A percentile compares a stretch with the other conserved stretches of the same genome.
These are phyloP conservation scores for Alisma plantagoaquatica DNA, from an alignment of 106 monocot genomes.

Conservation along the genomic window DNA sequence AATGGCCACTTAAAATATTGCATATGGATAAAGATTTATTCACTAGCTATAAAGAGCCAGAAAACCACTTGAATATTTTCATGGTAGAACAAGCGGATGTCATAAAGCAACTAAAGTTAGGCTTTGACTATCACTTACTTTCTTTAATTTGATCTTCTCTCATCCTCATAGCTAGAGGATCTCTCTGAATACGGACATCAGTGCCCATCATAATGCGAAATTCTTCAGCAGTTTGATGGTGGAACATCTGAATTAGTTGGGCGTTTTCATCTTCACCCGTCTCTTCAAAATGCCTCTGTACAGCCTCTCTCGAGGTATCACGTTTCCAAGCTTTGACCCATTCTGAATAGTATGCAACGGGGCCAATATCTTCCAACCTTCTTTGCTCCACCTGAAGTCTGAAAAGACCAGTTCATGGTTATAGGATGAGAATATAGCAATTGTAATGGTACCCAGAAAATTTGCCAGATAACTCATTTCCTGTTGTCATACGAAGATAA, in stretches of 20 bases:
- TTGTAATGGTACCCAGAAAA: no score
- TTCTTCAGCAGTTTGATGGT: conserved; percentile 92
- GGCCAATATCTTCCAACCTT: conserved; percentile 81
- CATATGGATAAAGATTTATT: neutral
- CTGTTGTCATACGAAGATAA: no score
- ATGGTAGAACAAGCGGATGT: no score
- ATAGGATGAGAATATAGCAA: no score
- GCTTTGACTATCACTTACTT: no score
- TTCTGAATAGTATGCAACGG: conserved; percentile 88
- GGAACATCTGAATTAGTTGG: conserved; percentile 82
- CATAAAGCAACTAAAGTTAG: no score
- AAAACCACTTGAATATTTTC: no score
- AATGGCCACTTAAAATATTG: neutral
- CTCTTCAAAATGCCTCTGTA: conserved; percentile 81
- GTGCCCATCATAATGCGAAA: conserved; percentile 97
- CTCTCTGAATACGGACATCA: conserved; percentile 67
- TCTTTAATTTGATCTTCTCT: conserved; percentile 92
- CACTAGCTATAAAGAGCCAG: neutral
- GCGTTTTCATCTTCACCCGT: conserved; percentile 89
- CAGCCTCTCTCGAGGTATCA: conserved; percentile 80
- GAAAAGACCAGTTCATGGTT: no score
- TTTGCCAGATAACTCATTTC: neutral
- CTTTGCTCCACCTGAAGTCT: conserved; percentile 66
- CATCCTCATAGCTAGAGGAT: conserved; percentile 91
- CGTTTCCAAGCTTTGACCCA: conserved; percentile 90